Conservation (phyloP, 129 eudicot species). For the Mikania micrantha region DNA sequence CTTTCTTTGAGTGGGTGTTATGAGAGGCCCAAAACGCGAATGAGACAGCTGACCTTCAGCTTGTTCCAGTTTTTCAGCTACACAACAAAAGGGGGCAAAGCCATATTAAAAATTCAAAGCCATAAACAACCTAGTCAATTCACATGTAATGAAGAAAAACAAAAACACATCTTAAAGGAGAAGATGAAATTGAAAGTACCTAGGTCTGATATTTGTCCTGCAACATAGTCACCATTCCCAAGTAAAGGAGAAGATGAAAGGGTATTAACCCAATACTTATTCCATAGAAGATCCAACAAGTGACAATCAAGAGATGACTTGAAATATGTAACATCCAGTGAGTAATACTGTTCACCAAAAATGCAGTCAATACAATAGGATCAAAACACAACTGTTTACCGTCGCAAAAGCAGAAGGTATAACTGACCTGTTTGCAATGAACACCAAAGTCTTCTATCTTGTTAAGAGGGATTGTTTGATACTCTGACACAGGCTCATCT, state of each 20-base stretch:
- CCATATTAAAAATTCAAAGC: neutral
- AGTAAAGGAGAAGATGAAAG: constrained; percentile 97
- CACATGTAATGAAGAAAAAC: neutral
- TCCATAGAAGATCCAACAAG: constrained; percentile 96
- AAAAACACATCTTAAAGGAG: neutral
- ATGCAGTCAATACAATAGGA: neutral
- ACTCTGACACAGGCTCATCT: constrained; percentile 96
- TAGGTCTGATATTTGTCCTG: constrained; percentile 96
- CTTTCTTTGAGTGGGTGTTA: constrained; percentile 82
- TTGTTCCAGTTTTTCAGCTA: constrained; percentile 97
- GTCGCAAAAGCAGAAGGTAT: neutral
- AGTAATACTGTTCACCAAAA: constrained; percentile 65
- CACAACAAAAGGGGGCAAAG: neutral
- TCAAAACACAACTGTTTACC: neutral
- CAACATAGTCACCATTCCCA: constrained; percentile 94
- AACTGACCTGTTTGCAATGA: constrained; percentile 88
- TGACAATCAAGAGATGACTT: constrained; percentile 96
- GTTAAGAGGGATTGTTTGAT: constrained; percentile 94
- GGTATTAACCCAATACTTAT: constrained; percentile 98
- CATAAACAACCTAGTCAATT: neutral
- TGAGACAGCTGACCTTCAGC: constrained; percentile 93
- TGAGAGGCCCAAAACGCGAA: constrained; percentile 74
- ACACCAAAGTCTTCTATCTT: constrained; percentile 99
- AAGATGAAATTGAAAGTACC: constrained; percentile 31
- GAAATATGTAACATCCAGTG: constrained; percentile 86